These are phyloP conservation scores for Hamigera avellanea DNA, from an alignment of 495 filamentous ascomycete species.

Conservation along the genomic window DNA sequence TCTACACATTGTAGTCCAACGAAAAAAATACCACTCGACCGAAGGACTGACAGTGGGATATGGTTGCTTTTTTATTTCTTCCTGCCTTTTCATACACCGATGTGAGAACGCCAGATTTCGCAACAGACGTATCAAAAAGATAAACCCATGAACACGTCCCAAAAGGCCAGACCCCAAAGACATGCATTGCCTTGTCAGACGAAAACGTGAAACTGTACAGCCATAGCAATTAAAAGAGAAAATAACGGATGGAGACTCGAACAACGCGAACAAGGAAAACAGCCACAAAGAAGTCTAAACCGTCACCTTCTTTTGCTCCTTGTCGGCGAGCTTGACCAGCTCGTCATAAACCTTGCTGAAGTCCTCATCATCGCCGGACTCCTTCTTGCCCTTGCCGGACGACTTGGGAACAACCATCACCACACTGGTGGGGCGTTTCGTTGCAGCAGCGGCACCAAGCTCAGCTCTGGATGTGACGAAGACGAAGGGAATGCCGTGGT, in stretches of 20 bases:
- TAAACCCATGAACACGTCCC: slow-evolving; percentile 17
- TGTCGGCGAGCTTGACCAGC: slow-evolving; percentile 59
- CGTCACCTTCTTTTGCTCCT: slow-evolving; percentile 44
- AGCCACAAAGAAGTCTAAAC: slow-evolving; percentile 26
- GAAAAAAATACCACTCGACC: too few species aligned
- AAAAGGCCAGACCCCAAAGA: slow-evolving; percentile 35
- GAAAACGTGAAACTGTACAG: slow-evolving; percentile 35
- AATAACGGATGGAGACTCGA: slow-evolving; percentile 4
- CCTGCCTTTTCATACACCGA: slow-evolving; percentile 36
- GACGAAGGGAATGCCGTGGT: slow-evolving; percentile 89
- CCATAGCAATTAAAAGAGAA: slow-evolving; percentile 26
- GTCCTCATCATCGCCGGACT: slow-evolving; percentile 46
- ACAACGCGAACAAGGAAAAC: slow-evolving; percentile 3
- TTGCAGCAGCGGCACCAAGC: slow-evolving; percentile 79
- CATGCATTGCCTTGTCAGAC: slow-evolving; percentile 32
- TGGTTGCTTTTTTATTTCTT: slow-evolving; percentile 7
- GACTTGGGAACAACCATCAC: slow-evolving; percentile 66
- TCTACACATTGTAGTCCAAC: too few species aligned
- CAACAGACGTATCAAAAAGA: slow-evolving; percentile 28
- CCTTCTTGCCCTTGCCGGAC: slow-evolving; percentile 39
- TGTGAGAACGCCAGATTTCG: slow-evolving; percentile 33
- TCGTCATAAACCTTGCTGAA: slow-evolving; percentile 64
- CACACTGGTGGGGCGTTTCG: slow-evolving; percentile 91
- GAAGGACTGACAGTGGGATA: not conserved
- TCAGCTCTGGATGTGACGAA: slow-evolving; percentile 81